Evolutionary conservation across 495 filamentous ascomycete genomes (phyloP).

Genomic region (Annulohypoxylon moriforme): DNA sequence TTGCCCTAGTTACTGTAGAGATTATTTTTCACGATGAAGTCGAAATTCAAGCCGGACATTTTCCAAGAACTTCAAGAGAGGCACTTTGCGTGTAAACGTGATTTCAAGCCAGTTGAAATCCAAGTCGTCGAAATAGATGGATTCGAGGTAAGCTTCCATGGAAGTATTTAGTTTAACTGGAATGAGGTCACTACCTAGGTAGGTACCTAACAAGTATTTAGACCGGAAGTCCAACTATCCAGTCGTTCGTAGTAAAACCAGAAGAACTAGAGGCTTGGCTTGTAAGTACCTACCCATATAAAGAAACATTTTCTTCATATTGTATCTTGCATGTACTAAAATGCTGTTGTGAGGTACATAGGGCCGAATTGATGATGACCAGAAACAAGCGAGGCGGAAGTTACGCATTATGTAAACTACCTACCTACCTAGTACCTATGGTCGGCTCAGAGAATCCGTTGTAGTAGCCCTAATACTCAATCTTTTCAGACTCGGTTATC

Average conservation of each 20-base stretch:
- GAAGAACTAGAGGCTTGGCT: constrained; percentile 8
- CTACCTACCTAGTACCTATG: too few relatives aligned
- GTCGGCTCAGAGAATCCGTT: too few relatives aligned
- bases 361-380: background rate
- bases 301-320: background rate
- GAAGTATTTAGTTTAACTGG: background rate
- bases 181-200: background rate
- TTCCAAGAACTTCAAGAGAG: constrained; percentile 10
- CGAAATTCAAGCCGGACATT: background rate
- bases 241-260: background rate
- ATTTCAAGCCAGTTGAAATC: background rate
- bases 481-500: background rate
- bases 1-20: background rate
- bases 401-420: constrained; percentile 13
- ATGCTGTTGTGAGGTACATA: background rate
- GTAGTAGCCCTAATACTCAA: background rate
- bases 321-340: background rate
- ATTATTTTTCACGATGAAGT: background rate
- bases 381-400: background rate
- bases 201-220: background rate
- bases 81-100: background rate
- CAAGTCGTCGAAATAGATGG: constrained; percentile 9
- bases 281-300: background rate
- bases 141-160: background rate
- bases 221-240: background rate